Conservation (phyloP, 768 basidiomycete genomes). For the Tubosaeta sp. region DNA sequence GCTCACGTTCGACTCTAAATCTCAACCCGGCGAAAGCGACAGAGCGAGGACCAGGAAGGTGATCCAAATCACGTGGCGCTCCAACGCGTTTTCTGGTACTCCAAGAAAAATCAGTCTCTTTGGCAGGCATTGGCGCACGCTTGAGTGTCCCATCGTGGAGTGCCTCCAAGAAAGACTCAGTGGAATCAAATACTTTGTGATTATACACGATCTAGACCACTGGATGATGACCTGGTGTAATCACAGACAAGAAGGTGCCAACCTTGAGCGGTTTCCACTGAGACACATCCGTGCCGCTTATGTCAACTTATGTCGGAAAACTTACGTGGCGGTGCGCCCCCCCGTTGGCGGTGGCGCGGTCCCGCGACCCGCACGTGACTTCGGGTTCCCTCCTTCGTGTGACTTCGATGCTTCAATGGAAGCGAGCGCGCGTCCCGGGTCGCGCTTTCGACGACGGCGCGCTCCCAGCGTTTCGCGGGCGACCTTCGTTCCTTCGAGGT, state of each 20-base stretch:
- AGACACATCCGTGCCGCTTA: constrained; percentile 47
- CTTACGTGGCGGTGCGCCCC: too few species aligned
- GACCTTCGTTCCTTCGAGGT: too few species aligned
- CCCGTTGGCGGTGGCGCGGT: too few species aligned
- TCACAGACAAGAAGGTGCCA: background rate
- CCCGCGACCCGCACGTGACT: too few species aligned
- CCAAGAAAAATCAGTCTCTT: constrained; percentile 39
- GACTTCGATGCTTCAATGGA: too few species aligned
- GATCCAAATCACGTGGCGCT: constrained; percentile 50
- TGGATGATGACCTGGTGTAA: constrained; percentile 1
- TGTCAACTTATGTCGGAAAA: constrained; percentile 32
- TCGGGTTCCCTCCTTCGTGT: too few species aligned
- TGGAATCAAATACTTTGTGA: constrained; percentile 47
- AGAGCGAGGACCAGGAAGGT: constrained; percentile 59
- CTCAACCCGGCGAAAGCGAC: constrained; percentile 58
- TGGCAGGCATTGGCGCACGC: constrained; percentile 31
- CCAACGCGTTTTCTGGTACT: constrained; percentile 41
- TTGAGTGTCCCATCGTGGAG: constrained; percentile 51
- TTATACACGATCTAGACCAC: constrained; percentile 50
- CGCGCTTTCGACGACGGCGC: too few species aligned
- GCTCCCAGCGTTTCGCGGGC: too few species aligned
- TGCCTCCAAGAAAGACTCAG: constrained; percentile 48
- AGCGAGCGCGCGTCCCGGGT: too few species aligned
- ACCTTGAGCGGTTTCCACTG: constrained; percentile 53
- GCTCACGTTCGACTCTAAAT: constrained; percentile 49